These are phyloP conservation scores for Cyathus striatus DNA, from an alignment of 768 basidiomycete species.

Conservation along the genomic window DNA sequence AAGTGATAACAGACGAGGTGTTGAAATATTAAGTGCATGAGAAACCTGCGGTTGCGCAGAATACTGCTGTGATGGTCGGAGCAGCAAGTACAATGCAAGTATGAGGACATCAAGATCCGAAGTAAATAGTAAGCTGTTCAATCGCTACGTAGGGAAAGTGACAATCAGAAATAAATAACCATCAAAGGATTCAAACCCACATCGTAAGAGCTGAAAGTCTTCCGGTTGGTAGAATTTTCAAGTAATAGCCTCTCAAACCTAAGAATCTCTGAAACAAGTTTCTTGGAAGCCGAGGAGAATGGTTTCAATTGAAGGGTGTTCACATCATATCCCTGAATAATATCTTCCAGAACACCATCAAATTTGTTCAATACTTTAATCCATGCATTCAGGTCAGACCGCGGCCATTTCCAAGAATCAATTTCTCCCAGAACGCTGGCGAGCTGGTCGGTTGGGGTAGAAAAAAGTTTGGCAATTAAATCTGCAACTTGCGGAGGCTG, in stretches of 20 bases:
- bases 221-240: conserved; percentile 97
- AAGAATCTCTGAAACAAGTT: conserved; percentile 74
- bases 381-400: conserved; percentile 97
- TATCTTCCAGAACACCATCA: conserved; percentile 79
- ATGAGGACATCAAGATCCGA: conserved; percentile 88
- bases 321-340: conserved; percentile 81
- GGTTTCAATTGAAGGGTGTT: conserved; percentile 77
- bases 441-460: conserved; percentile 68
- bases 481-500: conserved; percentile 79
- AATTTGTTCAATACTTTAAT: conserved; percentile 94
- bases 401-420: conserved; percentile 88
- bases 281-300: conserved; percentile 74
- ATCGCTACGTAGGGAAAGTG: conserved; percentile 53
- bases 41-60: conserved; percentile 83
- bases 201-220: conserved; percentile 95
- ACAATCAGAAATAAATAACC: conserved; percentile 6
- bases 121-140: conserved; percentile 83
- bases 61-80: conserved; percentile 94
- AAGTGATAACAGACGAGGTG: conserved; percentile 74
- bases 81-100: conserved; percentile 75
- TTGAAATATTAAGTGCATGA: conserved; percentile 76
- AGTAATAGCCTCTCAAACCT: conserved; percentile 85
- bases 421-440: conserved; percentile 61
- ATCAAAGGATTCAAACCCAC: conserved; percentile 46
- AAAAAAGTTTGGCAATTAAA: conserved; percentile 67